Evolutionary conservation across 2,329 filamentous ascomycete species (phyloP).

Genomic region (Ascochyta clinopodiicola): DNA sequence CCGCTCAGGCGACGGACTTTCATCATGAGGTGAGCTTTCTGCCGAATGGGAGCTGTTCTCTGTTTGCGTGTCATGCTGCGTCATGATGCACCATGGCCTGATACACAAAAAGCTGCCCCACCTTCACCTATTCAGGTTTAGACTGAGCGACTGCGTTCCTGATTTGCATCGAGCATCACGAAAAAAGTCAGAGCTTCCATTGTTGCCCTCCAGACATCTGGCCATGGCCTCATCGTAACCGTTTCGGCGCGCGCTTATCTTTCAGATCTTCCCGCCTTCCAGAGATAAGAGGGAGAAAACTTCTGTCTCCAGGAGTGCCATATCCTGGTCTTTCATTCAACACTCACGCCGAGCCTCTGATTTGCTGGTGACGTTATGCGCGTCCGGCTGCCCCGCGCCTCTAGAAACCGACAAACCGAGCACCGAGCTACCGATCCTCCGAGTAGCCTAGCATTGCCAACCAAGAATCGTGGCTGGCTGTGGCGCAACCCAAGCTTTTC

Average conservation of each 20-base stretch:
- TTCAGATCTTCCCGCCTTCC: neutral
- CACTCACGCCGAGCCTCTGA: neutral
- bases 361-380: conserved; percentile 5
- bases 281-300: neutral
- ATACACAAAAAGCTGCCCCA: conserved; percentile 2
- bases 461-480: neutral
- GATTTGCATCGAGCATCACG: neutral
- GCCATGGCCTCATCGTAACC: conserved; percentile 10
- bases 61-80: conserved; percentile 17
- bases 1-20: conserved; percentile 20
- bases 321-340: neutral
- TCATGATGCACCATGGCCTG: conserved; percentile 20
- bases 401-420: conserved; percentile 1
- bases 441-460: neutral
- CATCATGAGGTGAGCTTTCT: conserved; percentile 30
- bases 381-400: conserved; percentile 14
- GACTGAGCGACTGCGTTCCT: neutral
- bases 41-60: conserved; percentile 20
- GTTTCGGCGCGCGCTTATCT: neutral
- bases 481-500: neutral
- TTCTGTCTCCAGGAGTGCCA: neutral
- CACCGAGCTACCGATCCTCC: conserved; percentile 4
- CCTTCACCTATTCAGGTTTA: neutral
- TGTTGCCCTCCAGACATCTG: conserved; percentile 6
- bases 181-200: conserved; percentile 2